Base-by-base conservation (phyloP, 1,284 basidiomycete genomes). In the Sporisorium sorghi region DNA sequence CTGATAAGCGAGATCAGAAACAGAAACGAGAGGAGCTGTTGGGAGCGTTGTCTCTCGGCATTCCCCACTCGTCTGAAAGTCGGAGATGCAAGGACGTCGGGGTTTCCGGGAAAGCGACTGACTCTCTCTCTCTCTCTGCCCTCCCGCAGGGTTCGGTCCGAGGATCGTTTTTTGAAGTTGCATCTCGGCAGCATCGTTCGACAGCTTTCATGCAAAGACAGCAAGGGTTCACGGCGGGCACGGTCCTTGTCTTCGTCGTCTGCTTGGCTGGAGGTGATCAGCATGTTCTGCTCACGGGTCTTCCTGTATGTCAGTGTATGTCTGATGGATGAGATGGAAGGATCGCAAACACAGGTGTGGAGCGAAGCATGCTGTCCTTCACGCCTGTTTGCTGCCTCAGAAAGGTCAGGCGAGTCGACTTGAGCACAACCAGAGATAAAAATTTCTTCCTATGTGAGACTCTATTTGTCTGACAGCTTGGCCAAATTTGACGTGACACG, bases 41-140 rank as follows among this genome's bases (percentile, higher is more conserved):
- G 28, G 5, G 28, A 5, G 28, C 9, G 28, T 30, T 30, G 28
- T 28, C 10, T 30, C 26, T 35, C 15, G 26, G 26, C 24, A 40
- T 10, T 11, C 23, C 15, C 44, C 26, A 15, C 17, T 35, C 12
- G 37, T 9, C 23, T 39, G 1, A 42, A 19, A 26, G n/a, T 44
- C 44, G 54, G 54, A 56, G 8, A 32, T 56, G 32, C 14, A 37
- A 48, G 54, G 44, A 28, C 23, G 35, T 39, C 54, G 44, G 54
- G 43, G 44, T 48, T 56, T 26, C 19, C 54, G 54, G 54, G 46
- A 44, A 47, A 56, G 44, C 54, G n/a, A 48, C 4, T 24, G 4
- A 3, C 35, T 17, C n/a, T n/a, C n/a, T n/a, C n/a, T n/a, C n/a
- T n/a, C n/a, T 9, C 35, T 37, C n/a, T 5, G 9, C 12, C 15